Percentiles rank a stretch among this genome's conserved stretches.
phyloP scores from a whole-genome alignment of 228 moss, liverwort and hornwort genomes.

The Sphagnum fallax region DNA sequence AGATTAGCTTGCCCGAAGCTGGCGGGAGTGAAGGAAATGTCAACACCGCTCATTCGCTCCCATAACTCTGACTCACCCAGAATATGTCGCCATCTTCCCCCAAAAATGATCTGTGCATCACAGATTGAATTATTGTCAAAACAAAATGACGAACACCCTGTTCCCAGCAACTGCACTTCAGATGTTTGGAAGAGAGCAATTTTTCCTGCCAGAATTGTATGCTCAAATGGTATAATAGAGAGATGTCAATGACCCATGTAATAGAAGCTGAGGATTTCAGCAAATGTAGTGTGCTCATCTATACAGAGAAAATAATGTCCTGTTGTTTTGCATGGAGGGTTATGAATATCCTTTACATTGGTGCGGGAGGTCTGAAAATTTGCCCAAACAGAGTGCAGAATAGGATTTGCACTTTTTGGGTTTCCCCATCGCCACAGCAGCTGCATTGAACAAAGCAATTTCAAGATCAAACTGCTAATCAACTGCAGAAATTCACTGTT shows the following conservation, averaged over 20 bases:
- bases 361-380: conserved; percentile 89
- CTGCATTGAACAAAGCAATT: conserved; percentile 24
- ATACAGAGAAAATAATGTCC: background rate
- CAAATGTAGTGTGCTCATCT: too few relatives aligned
- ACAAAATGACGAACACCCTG: background rate
- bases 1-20: conserved; percentile 95
- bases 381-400: conserved; percentile 91
- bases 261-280: background rate
- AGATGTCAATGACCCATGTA: background rate
- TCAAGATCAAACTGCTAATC: conserved; percentile 1
- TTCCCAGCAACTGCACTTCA: too few relatives aligned
- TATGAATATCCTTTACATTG: conserved; percentile 31
- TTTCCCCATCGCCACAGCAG: conserved; percentile 79
- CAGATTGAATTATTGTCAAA: background rate
- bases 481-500: background rate
- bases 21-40: conserved; percentile 88
- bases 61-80: conserved; percentile 79
- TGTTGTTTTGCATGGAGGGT: too few relatives aligned
- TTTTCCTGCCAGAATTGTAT: too few relatives aligned
- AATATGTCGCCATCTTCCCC: conserved; percentile 90
- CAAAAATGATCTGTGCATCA: conserved; percentile 69
- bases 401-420: conserved; percentile 40
- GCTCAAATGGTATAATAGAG: too few relatives aligned
- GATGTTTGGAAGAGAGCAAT: too few relatives aligned
- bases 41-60: conserved; percentile 89